phyloP scores from a whole-genome alignment of 192 early-diverging fungal species.

The Coemansia sp. region DNA sequence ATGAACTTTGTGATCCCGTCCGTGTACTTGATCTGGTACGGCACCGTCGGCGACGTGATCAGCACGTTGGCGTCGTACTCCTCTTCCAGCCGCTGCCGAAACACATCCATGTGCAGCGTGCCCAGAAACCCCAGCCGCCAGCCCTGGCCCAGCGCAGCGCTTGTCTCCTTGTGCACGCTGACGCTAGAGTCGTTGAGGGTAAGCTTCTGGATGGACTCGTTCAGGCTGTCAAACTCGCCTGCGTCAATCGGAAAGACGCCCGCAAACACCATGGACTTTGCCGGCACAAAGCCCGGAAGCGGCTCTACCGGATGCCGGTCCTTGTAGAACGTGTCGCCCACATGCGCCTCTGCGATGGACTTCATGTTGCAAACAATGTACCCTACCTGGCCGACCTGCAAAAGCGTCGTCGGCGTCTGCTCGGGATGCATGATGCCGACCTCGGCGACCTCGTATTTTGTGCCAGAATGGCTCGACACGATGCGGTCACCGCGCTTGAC shows the following conservation, averaged over 20 bases:
- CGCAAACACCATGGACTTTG: constrained; percentile 95
- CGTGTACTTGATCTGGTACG: constrained; percentile 63
- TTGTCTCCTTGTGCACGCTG: constrained; percentile 78
- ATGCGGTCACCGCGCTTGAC: constrained; percentile 77
- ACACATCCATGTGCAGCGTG: constrained; percentile 98
- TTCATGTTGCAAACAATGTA: constrained; percentile 93
- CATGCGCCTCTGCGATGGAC: constrained; percentile 83
- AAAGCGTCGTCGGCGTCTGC: constrained; percentile 58
- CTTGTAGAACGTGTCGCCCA: constrained; percentile 93
- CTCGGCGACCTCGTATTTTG: constrained; percentile 83
- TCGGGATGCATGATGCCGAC: constrained; percentile 96
- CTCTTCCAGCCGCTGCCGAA: constrained; percentile 87
- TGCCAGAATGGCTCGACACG: constrained; percentile 70
- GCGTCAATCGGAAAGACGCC: constrained; percentile 92
- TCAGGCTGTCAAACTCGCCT: constrained; percentile 79
- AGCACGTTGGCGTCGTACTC: constrained; percentile 91
- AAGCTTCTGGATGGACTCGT: constrained; percentile 88
- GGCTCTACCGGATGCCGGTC: constrained; percentile 63
- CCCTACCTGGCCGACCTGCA: constrained; percentile 76
- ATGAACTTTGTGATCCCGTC: constrained; percentile 51
- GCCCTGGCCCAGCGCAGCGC: constrained; percentile 87
- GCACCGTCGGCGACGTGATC: constrained; percentile 89
- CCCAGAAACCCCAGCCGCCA: constrained; percentile 95
- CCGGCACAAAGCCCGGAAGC: constrained; percentile 88
- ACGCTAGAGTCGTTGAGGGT: constrained; percentile 97